Evolutionary conservation across 805 yeast species (phyloP).

Genomic region (Nematodospora valgi): DNA sequence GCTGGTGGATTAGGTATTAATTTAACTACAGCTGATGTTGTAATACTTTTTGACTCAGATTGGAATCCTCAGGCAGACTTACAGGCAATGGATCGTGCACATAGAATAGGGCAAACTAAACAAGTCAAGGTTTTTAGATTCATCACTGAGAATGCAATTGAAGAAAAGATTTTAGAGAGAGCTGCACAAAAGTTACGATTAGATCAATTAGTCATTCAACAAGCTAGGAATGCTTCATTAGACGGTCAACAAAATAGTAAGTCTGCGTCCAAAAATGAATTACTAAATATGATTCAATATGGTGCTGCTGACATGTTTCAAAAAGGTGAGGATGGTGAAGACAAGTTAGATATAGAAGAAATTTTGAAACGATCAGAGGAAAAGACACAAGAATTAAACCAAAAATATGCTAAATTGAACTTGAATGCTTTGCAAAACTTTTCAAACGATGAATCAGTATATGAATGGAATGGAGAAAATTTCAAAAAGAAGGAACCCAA

Average conservation of each 20-base stretch:
- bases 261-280: slow-evolving; percentile 61
- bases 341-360: slow-evolving; percentile 58
- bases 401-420: slow-evolving; percentile 64
- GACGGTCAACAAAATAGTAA: slow-evolving; percentile 31
- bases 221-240: slow-evolving; percentile 49
- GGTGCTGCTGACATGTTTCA: slow-evolving; percentile 70
- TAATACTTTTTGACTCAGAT: slow-evolving; percentile 72
- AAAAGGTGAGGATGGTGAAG: slow-evolving; percentile 32
- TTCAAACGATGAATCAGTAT: slow-evolving; percentile 63
- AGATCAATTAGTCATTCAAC: slow-evolving; percentile 82
- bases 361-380: slow-evolving; percentile 58
- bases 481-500: slow-evolving; percentile 63
- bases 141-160: slow-evolving; percentile 78
- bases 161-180: slow-evolving; percentile 76
- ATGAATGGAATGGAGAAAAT: slow-evolving; percentile 86
- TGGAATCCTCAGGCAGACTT: slow-evolving; percentile 91
- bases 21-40: slow-evolving; percentile 76
- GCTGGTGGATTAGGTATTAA: slow-evolving; percentile 91
- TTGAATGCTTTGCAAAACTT: slow-evolving; percentile 77
- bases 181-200: slow-evolving; percentile 76
- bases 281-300: slow-evolving; percentile 76
- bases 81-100: slow-evolving; percentile 89
- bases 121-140: slow-evolving; percentile 79
- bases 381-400: slow-evolving; percentile 59
- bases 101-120: slow-evolving; percentile 81